These are phyloP conservation scores for Thermothelomyces thermophilus DNA, from an alignment of 2,329 filamentous ascomycete species.

Conservation along the genomic window DNA sequence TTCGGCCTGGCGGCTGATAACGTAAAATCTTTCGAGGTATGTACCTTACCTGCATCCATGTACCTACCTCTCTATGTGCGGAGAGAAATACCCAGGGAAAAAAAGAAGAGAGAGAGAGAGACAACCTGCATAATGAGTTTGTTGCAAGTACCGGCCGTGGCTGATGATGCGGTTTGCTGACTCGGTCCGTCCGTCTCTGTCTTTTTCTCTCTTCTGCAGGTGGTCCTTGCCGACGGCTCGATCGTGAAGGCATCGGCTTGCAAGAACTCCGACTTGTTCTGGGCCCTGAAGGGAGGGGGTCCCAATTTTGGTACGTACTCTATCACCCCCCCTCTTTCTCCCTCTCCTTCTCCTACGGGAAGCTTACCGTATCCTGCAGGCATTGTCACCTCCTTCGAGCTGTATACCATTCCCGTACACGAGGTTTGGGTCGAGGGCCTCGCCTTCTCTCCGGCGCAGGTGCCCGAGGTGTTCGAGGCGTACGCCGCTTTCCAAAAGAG, in stretches of 20 bases:
- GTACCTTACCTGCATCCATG: not conserved
- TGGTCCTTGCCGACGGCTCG: not conserved
- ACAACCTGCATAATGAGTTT: too few species aligned
- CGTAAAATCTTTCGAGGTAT: not conserved
- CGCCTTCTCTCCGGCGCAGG: not conserved
- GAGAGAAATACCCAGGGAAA: too few species aligned
- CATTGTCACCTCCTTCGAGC: not conserved
- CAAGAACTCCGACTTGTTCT: not conserved
- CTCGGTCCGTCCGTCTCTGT: too few species aligned
- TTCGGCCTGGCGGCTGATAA: conserved; percentile 6
- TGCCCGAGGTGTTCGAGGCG: not conserved
- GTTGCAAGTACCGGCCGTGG: too few species aligned
- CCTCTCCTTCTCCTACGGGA: not conserved
- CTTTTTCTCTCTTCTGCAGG: not conserved
- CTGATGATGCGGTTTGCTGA: too few species aligned
- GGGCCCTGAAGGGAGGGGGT: not conserved
- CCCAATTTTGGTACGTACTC: not conserved
- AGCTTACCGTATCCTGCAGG: not conserved
- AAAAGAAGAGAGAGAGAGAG: too few species aligned
- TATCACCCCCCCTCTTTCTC: not conserved
- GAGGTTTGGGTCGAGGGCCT: not conserved
- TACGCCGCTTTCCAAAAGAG: not conserved
- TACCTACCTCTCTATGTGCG: too few species aligned
- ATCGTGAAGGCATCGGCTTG: not conserved
- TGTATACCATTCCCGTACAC: not conserved